Conservation (phyloP, 176 grass and related monocot genomes). For the Elymus sibiricus region DNA sequence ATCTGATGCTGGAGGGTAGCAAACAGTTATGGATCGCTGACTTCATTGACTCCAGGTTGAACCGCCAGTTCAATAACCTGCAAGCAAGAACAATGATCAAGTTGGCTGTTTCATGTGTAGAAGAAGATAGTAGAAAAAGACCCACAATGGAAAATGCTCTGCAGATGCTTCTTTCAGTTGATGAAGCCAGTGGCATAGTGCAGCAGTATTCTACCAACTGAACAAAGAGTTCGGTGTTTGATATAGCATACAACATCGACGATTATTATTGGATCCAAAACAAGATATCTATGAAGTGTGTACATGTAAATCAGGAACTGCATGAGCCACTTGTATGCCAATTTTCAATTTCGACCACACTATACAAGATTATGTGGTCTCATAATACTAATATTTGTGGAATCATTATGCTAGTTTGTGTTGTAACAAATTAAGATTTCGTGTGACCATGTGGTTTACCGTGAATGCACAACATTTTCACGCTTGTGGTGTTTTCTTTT, state of each 20-base stretch:
- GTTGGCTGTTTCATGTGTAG: slow-evolving; percentile 33
- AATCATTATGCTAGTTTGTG: not conserved
- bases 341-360: not conserved
- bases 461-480: not conserved
- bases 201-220: not conserved
- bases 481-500: not conserved
- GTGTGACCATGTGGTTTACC: not conserved
- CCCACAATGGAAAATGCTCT: slow-evolving; percentile 40
- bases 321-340: not conserved
- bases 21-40: slow-evolving; percentile 25
- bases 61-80: slow-evolving; percentile 22
- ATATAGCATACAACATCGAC: not conserved
- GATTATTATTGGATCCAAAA: not conserved
- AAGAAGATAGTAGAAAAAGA: slow-evolving; percentile 43
- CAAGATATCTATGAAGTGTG: not conserved
- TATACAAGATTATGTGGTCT: not conserved
- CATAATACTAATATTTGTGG: not conserved
- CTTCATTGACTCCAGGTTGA: slow-evolving; percentile 41
- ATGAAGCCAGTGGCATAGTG: slow-evolving; percentile 15
- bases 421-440: not conserved
- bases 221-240: not conserved
- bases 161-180: slow-evolving; percentile 45
- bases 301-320: not conserved
- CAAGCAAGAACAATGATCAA: slow-evolving; percentile 41
- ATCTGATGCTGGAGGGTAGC: not conserved